phyloP scores from a whole-genome alignment of 1,284 basidiomycete species.

The Abortiporus biennis region DNA sequence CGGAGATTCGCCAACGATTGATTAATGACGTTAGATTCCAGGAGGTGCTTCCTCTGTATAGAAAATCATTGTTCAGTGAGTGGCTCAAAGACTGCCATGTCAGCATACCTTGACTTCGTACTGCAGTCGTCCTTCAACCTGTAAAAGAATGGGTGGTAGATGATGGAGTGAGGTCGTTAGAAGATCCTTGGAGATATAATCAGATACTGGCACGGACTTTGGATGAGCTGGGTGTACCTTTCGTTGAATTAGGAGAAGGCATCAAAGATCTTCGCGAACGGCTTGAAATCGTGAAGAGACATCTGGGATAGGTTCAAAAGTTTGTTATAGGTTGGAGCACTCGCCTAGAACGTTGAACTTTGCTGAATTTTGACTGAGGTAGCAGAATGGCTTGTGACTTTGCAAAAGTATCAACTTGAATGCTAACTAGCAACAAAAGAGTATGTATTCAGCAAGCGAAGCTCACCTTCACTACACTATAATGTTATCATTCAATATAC shows the following conservation, averaged over 20 bases:
- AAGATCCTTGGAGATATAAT: constrained; percentile 39
- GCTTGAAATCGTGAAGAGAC: constrained; percentile 15
- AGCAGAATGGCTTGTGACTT: no score
- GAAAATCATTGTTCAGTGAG: constrained; percentile 26
- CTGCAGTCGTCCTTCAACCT: constrained; percentile 41
- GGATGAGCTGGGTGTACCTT: constrained; percentile 38
- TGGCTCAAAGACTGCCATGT: no score
- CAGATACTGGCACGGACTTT: constrained; percentile 33
- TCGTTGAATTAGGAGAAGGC: constrained; percentile 38
- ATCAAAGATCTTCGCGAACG: constrained; percentile 29
- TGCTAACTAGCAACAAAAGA: no score
- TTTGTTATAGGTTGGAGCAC: background rate
- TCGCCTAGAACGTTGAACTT: no score
- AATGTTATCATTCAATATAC: no score
- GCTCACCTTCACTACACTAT: no score
- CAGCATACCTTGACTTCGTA: background rate
- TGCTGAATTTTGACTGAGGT: no score
- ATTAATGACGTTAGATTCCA: constrained; percentile 33
- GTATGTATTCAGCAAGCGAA: no score
- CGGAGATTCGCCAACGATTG: constrained; percentile 28
- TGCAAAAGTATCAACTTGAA: no score
- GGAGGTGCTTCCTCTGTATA: constrained; percentile 35
- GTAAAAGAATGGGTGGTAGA: constrained; percentile 54
- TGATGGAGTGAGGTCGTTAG: constrained; percentile 52
- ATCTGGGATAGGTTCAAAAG: constrained; percentile 4